phyloP scores from a whole-genome alignment of 768 basidiomycete genomes.

The Tylopilus intermedius region DNA sequence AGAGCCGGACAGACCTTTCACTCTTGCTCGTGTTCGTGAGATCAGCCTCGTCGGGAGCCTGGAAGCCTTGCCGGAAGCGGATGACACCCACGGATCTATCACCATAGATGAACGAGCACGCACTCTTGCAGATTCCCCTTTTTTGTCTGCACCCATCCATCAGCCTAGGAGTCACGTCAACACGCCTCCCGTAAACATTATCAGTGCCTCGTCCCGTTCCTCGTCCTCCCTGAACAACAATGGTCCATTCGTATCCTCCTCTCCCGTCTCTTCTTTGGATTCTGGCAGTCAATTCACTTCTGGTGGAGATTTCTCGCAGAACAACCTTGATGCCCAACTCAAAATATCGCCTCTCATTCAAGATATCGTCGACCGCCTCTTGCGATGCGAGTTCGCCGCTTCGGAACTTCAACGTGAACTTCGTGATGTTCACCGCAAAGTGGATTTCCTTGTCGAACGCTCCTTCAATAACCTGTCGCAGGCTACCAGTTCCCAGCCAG shows the following conservation, averaged over 20 bases:
- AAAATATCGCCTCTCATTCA: constrained; percentile 71
- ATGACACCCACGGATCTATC: constrained; percentile 42
- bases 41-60: constrained; percentile 45
- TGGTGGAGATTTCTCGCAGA: constrained; percentile 41
- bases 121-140: constrained; percentile 29
- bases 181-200: constrained; percentile 45
- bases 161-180: constrained; percentile 36
- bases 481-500: constrained; percentile 45
- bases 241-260: constrained; percentile 54
- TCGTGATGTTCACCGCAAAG: constrained; percentile 69
- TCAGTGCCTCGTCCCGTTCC: constrained; percentile 31
- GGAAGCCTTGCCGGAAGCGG: constrained; percentile 52
- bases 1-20: constrained; percentile 43
- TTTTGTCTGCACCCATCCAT: constrained; percentile 37
- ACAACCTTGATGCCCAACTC: constrained; percentile 66
- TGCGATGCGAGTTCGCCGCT: constrained; percentile 63
- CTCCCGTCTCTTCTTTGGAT: constrained; percentile 74
- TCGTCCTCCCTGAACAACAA: constrained; percentile 42
- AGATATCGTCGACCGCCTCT: constrained; percentile 70
- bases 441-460: constrained; percentile 70
- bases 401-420: constrained; percentile 73
- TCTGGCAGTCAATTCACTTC: constrained; percentile 63
- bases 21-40: constrained; percentile 43
- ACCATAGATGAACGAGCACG: constrained; percentile 24
- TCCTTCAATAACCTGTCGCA: constrained; percentile 35